Evolutionary conservation across 345 rosid species (phyloP).

Genomic region (Camelina hispida): DNA sequence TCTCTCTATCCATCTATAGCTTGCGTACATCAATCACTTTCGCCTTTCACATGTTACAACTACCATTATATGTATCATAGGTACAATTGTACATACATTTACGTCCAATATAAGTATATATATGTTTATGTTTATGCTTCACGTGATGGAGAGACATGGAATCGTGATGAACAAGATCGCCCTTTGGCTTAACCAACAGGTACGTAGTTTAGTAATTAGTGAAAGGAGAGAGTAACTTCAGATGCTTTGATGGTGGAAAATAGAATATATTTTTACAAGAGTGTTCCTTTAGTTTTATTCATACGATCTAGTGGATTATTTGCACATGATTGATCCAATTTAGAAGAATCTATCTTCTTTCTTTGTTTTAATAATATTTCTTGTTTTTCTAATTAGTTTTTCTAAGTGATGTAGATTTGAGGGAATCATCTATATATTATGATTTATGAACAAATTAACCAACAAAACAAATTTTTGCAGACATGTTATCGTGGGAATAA

Average conservation of each 20-base stretch:
- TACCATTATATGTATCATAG: constrained; percentile 7
- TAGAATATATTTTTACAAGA: constrained; percentile 30
- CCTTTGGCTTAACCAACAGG: constrained; percentile 37
- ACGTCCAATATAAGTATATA: background rate
- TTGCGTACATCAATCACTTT: constrained; percentile 36
- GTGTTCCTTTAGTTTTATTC: constrained; percentile 7
- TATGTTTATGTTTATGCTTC: constrained; percentile 23
- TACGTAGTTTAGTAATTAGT: constrained; percentile 11
- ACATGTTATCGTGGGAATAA: background rate
- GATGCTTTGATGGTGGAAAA: constrained; percentile 40
- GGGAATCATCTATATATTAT: background rate
- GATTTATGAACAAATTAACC: background rate
- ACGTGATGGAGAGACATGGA: constrained; percentile 18
- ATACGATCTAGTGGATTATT: constrained; percentile 28
- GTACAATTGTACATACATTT: background rate
- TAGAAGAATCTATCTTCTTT: constrained; percentile 28
- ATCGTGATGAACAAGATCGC: constrained; percentile 40
- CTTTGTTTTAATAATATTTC: background rate
- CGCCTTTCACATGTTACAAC: constrained; percentile 24
- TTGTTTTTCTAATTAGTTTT: background rate
- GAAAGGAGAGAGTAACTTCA: constrained; percentile 29
- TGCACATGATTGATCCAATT: constrained; percentile 24
- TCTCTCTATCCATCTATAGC: constrained; percentile 20
- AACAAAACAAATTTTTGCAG: background rate
- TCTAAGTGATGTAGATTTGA: background rate